These are phyloP conservation scores for Orbilia oligospora DNA, from an alignment of 2,329 filamentous ascomycete genomes.

Conservation along the genomic window DNA sequence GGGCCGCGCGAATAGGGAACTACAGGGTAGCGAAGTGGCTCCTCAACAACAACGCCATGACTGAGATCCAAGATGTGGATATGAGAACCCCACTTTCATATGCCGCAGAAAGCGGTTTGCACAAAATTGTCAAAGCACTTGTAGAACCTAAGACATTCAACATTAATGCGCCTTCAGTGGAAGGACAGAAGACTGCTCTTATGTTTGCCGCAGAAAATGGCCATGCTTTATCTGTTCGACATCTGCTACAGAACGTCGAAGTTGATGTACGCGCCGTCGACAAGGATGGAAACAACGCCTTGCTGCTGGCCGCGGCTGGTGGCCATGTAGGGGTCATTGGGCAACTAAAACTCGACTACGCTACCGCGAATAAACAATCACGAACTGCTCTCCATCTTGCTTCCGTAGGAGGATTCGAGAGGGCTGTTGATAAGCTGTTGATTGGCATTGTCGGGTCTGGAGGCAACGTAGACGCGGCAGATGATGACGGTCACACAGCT, in stretches of 20 bases:
- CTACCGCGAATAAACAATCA: too few species aligned
- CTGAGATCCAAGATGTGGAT: slow-evolving; percentile 6
- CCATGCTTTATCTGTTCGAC: slow-evolving; percentile 7
- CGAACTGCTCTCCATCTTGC: too few species aligned
- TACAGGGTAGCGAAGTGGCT: slow-evolving; percentile 2
- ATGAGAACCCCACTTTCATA: slow-evolving; percentile 17
- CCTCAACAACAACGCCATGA: not conserved
- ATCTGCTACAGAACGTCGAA: not conserved
- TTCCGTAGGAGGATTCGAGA: too few species aligned
- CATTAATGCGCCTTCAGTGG: slow-evolving; percentile 1
- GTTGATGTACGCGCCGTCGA: not conserved
- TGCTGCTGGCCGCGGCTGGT: slow-evolving; percentile 17
- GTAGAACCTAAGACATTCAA: not conserved
- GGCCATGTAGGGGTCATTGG: not conserved
- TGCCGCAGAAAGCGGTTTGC: slow-evolving; percentile 18
- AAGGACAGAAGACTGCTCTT: slow-evolving; percentile 10
- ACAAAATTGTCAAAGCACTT: not conserved
- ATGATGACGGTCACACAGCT: too few species aligned
- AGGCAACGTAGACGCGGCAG: too few species aligned
- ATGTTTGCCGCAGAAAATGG: slow-evolving; percentile 14
- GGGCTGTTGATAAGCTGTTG: too few species aligned
- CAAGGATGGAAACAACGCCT: slow-evolving; percentile 6
- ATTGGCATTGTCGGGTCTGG: too few species aligned
- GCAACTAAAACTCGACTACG: too few species aligned
- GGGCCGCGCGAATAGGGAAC: slow-evolving; percentile 21